Evolutionary conservation across 495 filamentous ascomycete species (phyloP).

Genomic region (Penicillium egyptiacum): DNA sequence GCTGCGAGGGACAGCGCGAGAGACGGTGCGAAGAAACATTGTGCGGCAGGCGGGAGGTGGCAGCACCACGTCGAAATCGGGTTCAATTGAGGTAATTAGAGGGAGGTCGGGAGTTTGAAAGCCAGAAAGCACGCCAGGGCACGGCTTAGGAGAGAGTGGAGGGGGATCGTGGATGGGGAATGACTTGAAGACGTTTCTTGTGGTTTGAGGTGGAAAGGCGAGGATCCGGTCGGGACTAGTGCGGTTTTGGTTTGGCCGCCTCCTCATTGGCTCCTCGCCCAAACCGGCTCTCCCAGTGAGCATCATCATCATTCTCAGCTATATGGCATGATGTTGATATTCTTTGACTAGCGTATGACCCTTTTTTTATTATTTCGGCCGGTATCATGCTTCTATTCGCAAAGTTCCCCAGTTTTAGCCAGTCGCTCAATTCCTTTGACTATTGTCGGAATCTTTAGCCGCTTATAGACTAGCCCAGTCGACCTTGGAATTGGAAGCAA

Average conservation of each 20-base stretch:
- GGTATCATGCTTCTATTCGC: background rate
- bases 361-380: background rate
- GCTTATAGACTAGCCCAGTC: background rate
- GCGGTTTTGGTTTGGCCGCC: slow-evolving; percentile 38
- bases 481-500: no score
- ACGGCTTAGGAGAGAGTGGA: slow-evolving; percentile 38
- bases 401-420: background rate
- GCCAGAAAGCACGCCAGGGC: slow-evolving; percentile 28
- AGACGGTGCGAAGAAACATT: slow-evolving; percentile 50
- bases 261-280: slow-evolving; percentile 37
- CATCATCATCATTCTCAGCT: slow-evolving; percentile 30
- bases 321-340: slow-evolving; percentile 9
- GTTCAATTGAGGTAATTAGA: slow-evolving; percentile 32
- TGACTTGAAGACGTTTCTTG: slow-evolving; percentile 40
- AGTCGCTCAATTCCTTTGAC: background rate
- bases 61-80: slow-evolving; percentile 32
- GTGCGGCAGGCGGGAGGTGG: slow-evolving; percentile 42
- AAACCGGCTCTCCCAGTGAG: slow-evolving; percentile 24
- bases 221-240: slow-evolving; percentile 41
- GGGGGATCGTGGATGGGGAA: slow-evolving; percentile 38
- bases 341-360: background rate
- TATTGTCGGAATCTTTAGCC: slow-evolving; percentile 2
- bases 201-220: slow-evolving; percentile 50
- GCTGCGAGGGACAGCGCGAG: slow-evolving; percentile 49
- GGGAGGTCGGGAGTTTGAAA: slow-evolving; percentile 19